Evolutionary conservation across 768 basidiomycete genomes (phyloP).

Genomic region (Termitomyces titanicus): DNA sequence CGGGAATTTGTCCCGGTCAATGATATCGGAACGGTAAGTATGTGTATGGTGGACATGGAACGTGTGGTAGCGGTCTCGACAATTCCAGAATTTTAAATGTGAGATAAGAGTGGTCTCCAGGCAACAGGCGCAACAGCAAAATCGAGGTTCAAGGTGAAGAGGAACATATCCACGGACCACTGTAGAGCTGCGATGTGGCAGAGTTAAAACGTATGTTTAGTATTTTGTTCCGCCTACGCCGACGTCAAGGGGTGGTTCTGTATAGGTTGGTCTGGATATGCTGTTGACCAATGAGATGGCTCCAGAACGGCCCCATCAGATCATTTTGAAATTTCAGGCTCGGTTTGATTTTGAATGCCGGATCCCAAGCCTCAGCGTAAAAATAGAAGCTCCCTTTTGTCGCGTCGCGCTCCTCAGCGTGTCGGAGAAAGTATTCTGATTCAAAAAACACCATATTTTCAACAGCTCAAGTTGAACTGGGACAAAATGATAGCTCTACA

Average conservation of each 20-base stretch:
- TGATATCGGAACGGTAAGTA: background rate
- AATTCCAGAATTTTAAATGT: background rate
- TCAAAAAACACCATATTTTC: background rate
- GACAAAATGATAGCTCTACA: background rate
- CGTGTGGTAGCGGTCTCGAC: background rate
- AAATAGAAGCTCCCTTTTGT: background rate
- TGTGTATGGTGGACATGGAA: too few relatives aligned
- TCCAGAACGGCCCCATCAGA: background rate
- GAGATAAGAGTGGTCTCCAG: background rate
- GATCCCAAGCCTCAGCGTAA: background rate
- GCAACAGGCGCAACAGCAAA: background rate
- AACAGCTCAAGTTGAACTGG: background rate
- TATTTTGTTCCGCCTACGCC: background rate
- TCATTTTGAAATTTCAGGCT: background rate
- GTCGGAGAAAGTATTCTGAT: background rate
- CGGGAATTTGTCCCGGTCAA: conserved; percentile 1
- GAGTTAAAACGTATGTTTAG: background rate
- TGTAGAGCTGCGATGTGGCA: background rate
- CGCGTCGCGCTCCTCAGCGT: too few relatives aligned
- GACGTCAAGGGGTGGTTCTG: background rate
- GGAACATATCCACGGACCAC: background rate
- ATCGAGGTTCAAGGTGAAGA: background rate
- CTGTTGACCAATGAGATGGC: background rate
- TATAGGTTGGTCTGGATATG: background rate
- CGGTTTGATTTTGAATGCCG: background rate